Evolutionary conservation across 768 basidiomycete genomes (phyloP).

Genomic region (Leccinum rimulosum): DNA sequence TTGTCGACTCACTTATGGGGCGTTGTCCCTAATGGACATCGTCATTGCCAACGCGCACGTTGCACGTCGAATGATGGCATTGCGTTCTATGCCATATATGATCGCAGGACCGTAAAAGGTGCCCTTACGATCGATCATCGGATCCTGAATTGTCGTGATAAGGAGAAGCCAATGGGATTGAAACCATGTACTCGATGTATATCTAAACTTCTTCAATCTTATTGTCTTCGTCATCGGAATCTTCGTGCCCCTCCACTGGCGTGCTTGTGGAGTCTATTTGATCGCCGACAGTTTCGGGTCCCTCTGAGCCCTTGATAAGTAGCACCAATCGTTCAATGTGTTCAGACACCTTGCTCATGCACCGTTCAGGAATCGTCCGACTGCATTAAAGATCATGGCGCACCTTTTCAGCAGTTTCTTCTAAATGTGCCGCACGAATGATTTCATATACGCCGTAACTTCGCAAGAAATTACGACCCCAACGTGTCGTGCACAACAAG

Average conservation of each 20-base stretch:
- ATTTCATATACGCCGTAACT: conserved; percentile 85
- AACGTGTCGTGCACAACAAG: conserved; percentile 83
- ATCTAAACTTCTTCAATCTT: conserved; percentile 73
- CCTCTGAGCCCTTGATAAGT: conserved; percentile 79
- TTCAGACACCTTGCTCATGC: conserved; percentile 63
- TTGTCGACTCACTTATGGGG: conserved; percentile 24
- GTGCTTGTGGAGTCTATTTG: conserved; percentile 29
- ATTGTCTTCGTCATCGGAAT: conserved; percentile 62
- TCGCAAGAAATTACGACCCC: conserved; percentile 82
- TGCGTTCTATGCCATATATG: neutral
- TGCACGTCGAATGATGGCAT: neutral
- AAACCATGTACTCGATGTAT: conserved; percentile 15
- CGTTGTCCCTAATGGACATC: neutral
- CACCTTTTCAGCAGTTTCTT: conserved; percentile 78
- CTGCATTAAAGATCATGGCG: conserved; percentile 16
- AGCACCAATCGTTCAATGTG: conserved; percentile 87
- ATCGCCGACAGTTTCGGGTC: conserved; percentile 42
- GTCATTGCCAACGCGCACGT: neutral
- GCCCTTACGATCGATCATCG: neutral
- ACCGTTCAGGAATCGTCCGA: neutral
- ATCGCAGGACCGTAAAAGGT: neutral
- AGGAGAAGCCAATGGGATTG: conserved; percentile 8
- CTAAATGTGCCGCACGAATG: conserved; percentile 71
- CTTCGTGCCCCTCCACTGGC: conserved; percentile 24
- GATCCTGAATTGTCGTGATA: conserved; percentile 1